phyloP scores from a whole-genome alignment of 768 basidiomycete species.

The Termitomyces sp. region DNA sequence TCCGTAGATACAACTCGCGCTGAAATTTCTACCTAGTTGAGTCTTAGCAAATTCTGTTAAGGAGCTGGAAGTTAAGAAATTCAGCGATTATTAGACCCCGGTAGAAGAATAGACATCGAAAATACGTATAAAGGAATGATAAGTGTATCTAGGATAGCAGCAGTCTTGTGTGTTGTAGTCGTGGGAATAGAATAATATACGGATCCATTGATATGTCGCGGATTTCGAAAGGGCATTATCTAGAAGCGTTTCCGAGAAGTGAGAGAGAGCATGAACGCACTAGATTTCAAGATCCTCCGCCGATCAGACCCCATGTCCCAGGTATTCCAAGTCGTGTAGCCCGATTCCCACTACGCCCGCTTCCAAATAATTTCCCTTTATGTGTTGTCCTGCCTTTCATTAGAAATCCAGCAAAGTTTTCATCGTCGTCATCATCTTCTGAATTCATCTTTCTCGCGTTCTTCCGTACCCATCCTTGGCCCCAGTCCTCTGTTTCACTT shows the following conservation, averaged over 20 bases:
- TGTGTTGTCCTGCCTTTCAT: conserved; percentile 4
- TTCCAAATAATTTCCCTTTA: conserved; percentile 13
- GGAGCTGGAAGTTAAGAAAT: not conserved
- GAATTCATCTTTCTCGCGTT: conserved; percentile 14
- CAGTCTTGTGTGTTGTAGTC: not conserved
- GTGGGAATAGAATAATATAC: not conserved
- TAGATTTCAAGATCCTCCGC: conserved; percentile 9
- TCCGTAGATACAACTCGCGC: not conserved
- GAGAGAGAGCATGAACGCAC: not conserved
- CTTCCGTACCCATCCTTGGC: conserved; percentile 19
- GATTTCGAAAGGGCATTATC: not conserved
- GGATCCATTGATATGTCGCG: not conserved
- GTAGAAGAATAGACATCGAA: not conserved
- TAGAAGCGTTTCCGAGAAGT: not conserved
- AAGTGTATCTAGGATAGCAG: conserved; percentile 4
- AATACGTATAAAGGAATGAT: conserved; percentile 6
- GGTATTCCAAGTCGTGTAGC: conserved; percentile 17
- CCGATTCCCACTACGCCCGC: conserved; percentile 18
- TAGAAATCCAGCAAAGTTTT: conserved; percentile 18
- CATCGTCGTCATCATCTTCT: conserved; percentile 22
- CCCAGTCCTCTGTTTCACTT: conserved; percentile 21
- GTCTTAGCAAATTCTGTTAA: not conserved
- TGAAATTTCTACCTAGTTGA: not conserved
- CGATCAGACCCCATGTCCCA: conserved; percentile 10
- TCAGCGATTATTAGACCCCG: not conserved